Base-by-base conservation (phyloP, 768 basidiomycete species). In the Crassisporium funariophilum region DNA sequence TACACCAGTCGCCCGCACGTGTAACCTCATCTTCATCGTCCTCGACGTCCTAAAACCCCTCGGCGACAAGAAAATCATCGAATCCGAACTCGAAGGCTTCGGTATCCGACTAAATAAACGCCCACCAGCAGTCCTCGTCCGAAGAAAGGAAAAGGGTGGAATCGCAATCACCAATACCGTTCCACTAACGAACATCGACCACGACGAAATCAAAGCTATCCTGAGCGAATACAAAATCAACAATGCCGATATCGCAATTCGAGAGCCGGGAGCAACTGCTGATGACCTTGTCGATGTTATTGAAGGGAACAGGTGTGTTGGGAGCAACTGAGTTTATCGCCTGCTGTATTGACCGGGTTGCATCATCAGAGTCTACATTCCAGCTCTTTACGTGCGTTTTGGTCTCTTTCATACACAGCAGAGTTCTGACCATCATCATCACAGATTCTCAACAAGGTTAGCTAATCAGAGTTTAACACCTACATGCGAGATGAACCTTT, bases 1-100 rank as follows among this genome's bases (percentile, higher is more conserved):
- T 21, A 45, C 34, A 35, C 21, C 70, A 91, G 97, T 99, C 55
- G 95, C 97, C 6, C 84, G 97, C 49, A 98, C 97, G 31, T 98
- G 97, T 67, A 92, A 98, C 66, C 84, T 98, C 25, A 98, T 99
- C 50, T 98, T 98, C 69, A 98, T 99, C 65, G 90, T 98, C 21
- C 82, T 99, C 39, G 97, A 99, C 60, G 97, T 99, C 20, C 81
- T 97, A 25, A 99, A 98, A 71, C 97, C 97, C n/a, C 81, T 98
- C 13, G 90, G 88, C 19, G 95, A 98, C 74, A 93, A 97, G 61
- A 87, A 79, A 47, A 72, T 97, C 58, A 91, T 99, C 47, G 93
- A 98, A 69, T 60, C 75, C 24, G 97, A 99, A 66, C 71, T 99
- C 49, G 97, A 99, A 76, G 93, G 94, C n/a, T 98, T 98, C 60